These are phyloP conservation scores for Tolypocladium sp. DNA, from an alignment of 2,329 filamentous ascomycete genomes.

Conservation along the genomic window DNA sequence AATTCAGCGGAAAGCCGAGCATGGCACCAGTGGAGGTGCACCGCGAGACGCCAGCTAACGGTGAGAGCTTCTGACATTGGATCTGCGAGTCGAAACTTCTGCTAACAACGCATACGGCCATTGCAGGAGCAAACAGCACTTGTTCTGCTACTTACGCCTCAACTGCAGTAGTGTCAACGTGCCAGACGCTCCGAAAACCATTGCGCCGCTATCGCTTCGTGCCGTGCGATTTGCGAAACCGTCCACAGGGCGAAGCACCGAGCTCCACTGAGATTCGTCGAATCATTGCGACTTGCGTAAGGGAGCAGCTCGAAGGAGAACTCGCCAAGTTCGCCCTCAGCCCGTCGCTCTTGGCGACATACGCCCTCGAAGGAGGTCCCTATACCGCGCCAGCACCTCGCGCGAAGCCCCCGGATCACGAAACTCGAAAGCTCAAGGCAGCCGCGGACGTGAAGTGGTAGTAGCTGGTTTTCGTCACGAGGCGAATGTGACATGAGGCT, in stretches of 20 bases:
- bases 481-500: not conserved
- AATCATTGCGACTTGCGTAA: slow-evolving; percentile 5
- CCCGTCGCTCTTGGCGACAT: slow-evolving; percentile 5
- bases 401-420: not conserved
- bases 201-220: slow-evolving; percentile 11
- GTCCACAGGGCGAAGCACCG: slow-evolving; percentile 1
- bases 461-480: not conserved
- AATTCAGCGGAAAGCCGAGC: no score
- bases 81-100: no score
- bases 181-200: slow-evolving; percentile 7
- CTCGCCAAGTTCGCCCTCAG: slow-evolving; percentile 3
- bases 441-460: not conserved
- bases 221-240: not conserved
- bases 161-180: slow-evolving; percentile 3
- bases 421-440: not conserved
- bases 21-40: not conserved
- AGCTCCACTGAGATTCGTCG: slow-evolving; percentile 15
- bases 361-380: not conserved
- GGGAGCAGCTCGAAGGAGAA: not conserved
- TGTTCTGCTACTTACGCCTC: not conserved
- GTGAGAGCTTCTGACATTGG: not conserved
- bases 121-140: not conserved
- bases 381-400: not conserved
- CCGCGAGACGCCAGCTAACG: not conserved
- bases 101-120: no score